A percentile compares a stretch with the other conserved stretches of the same genome.
phyloP scores from a whole-genome alignment of 495 filamentous ascomycete species.

The Penicillium steckii region DNA sequence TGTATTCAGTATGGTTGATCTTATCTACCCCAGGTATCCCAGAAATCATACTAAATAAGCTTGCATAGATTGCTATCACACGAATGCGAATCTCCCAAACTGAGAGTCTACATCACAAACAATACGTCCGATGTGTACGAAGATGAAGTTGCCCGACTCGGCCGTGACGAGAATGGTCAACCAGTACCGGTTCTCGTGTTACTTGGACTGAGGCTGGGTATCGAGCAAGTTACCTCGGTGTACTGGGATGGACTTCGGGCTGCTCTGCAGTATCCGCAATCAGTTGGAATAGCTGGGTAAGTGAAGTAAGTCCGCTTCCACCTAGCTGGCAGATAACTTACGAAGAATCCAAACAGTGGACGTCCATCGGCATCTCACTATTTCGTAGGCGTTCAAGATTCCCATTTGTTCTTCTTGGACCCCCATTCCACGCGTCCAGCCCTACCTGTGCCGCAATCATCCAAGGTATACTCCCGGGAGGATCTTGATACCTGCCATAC shows the following conservation, averaged over 20 bases:
- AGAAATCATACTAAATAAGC: slow-evolving; percentile 21
- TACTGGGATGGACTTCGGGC: slow-evolving; percentile 89
- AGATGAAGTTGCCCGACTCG: slow-evolving; percentile 75
- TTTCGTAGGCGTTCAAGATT: slow-evolving; percentile 91
- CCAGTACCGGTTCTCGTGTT: slow-evolving; percentile 88
- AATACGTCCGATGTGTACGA: slow-evolving; percentile 92
- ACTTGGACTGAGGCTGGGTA: slow-evolving; percentile 83
- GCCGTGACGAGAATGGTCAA: slow-evolving; percentile 56
- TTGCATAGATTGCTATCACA: slow-evolving; percentile 66
- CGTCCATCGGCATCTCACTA: slow-evolving; percentile 95
- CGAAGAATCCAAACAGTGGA: slow-evolving; percentile 54
- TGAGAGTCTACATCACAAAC: slow-evolving; percentile 85
- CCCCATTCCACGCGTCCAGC: slow-evolving; percentile 78
- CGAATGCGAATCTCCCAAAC: slow-evolving; percentile 49
- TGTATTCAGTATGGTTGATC: slow-evolving; percentile 82
- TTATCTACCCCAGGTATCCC: neutral
- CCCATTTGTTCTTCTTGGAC: slow-evolving; percentile 91
- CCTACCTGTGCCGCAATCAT: slow-evolving; percentile 54
- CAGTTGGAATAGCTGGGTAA: slow-evolving; percentile 94
- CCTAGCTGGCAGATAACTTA: slow-evolving; percentile 8
- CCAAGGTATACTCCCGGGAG: slow-evolving; percentile 58
- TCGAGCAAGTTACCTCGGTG: slow-evolving; percentile 87
- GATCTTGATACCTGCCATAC: slow-evolving; percentile 88
- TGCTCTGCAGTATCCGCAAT: slow-evolving; percentile 79
- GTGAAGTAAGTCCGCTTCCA: too few relatives aligned